These are phyloP conservation scores for Scutellaria barbata DNA, from an alignment of 257 asterid species.

Conservation along the genomic window DNA sequence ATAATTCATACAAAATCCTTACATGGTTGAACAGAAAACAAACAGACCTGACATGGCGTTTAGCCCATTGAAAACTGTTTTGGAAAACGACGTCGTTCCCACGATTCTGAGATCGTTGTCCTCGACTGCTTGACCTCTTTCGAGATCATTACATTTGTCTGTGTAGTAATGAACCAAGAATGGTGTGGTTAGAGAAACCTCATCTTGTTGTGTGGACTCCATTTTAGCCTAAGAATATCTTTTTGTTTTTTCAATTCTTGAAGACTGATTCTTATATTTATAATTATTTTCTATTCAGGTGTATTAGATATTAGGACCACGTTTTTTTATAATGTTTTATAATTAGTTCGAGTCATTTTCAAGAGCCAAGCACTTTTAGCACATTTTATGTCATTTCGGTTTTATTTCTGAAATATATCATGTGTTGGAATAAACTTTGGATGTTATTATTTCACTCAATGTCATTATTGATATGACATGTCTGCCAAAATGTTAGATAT, in stretches of 20 bases:
- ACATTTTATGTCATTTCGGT: too few species aligned
- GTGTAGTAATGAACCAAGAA: slow-evolving; percentile 25
- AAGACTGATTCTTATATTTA: neutral
- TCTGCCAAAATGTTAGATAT: too few species aligned
- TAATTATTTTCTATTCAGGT: too few species aligned
- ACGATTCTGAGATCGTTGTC: neutral
- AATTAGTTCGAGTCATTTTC: too few species aligned
- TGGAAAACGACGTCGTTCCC: slow-evolving; percentile 44
- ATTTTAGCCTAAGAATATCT: neutral
- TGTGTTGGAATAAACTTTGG: too few species aligned
- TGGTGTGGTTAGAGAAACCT: slow-evolving; percentile 34
- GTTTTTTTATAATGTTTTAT: too few species aligned
- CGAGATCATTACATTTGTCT: neutral
- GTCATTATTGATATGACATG: too few species aligned
- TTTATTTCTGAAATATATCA: too few species aligned
- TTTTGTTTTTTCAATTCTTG: neutral
- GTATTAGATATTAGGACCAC: too few species aligned
- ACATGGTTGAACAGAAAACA: neutral
- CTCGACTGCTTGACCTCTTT: slow-evolving; percentile 17
- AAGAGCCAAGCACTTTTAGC: too few species aligned
- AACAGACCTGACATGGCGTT: slow-evolving; percentile 63
- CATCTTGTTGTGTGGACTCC: slow-evolving; percentile 37
- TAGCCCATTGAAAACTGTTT: slow-evolving; percentile 63
- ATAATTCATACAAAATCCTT: too few species aligned
- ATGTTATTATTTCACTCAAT: too few species aligned